A percentile compares a stretch with the other conserved stretches of the same genome.
Conservation (phyloP, 164 flowering plant species). For the Piper betle region DNA sequence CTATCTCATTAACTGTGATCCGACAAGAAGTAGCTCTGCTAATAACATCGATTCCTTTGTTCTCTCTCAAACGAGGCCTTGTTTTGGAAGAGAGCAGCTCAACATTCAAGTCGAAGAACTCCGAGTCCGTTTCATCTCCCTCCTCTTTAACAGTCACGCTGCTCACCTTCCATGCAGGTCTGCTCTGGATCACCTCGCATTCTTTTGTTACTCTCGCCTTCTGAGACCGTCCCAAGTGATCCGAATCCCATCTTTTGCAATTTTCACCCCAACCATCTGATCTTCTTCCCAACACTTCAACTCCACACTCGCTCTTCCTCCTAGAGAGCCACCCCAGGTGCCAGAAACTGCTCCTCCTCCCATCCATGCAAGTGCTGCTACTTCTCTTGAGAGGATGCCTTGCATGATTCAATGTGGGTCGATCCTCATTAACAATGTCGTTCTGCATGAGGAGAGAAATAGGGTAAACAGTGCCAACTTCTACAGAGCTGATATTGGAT, state of each 20-base stretch:
- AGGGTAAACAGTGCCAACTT: slow-evolving; percentile 63
- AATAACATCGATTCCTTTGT: slow-evolving; percentile 4
- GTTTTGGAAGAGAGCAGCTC: slow-evolving; percentile 26
- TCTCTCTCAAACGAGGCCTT: slow-evolving; percentile 11
- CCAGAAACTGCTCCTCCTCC: slow-evolving; percentile 33
- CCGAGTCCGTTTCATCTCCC: background rate
- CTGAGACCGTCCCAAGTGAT: slow-evolving; percentile 17
- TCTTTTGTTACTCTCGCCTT: slow-evolving; percentile 6
- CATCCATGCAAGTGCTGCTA: slow-evolving; percentile 34
- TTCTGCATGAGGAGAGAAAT: slow-evolving; percentile 68
- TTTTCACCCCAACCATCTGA: slow-evolving; percentile 27
- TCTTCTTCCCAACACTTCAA: slow-evolving; percentile 9
- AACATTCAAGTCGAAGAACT: slow-evolving; percentile 33
- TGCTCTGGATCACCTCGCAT: background rate
- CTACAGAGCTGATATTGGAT: slow-evolving; percentile 38
- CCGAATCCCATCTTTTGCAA: slow-evolving; percentile 20
- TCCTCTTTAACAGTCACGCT: background rate
- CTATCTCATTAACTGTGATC: slow-evolving; percentile 31
- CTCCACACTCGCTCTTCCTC: background rate
- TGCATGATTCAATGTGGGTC: background rate
- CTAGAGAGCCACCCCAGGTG: background rate
- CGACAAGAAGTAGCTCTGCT: slow-evolving; percentile 36
- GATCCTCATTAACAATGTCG: slow-evolving; percentile 25
- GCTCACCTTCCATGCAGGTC: background rate
- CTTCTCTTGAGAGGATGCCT: slow-evolving; percentile 34